These are phyloP conservation scores for Caryopteris hybrid DNA, from an alignment of 305 asterid species.

Conservation along the genomic window DNA sequence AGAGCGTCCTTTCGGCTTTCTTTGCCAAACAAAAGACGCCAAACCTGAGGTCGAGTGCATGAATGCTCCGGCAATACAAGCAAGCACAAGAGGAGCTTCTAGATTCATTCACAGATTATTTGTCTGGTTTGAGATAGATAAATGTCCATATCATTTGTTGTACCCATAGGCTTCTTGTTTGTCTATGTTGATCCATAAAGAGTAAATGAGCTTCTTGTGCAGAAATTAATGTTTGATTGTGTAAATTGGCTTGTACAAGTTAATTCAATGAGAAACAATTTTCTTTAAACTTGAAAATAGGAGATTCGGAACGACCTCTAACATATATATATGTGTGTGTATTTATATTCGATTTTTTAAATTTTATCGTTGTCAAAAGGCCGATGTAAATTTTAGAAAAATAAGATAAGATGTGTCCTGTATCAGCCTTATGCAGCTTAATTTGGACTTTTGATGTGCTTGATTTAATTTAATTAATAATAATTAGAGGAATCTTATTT, in stretches of 20 bases:
- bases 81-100: not conserved
- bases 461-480: too few relatives aligned
- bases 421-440: too few relatives aligned
- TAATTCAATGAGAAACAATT: not conserved
- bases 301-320: too few relatives aligned
- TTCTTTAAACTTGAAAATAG: too few relatives aligned
- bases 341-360: too few relatives aligned
- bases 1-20: constrained; percentile 64
- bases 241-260: constrained; percentile 11
- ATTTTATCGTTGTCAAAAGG: too few relatives aligned
- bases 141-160: constrained; percentile 15
- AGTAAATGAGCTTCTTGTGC: constrained; percentile 20
- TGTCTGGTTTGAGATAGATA: constrained; percentile 7
- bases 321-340: too few relatives aligned
- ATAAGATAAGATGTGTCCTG: too few relatives aligned
- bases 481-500: too few relatives aligned
- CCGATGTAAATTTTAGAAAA: too few relatives aligned
- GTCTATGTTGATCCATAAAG: constrained; percentile 20
- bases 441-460: too few relatives aligned
- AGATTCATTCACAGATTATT: not conserved
- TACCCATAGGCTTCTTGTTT: not conserved
- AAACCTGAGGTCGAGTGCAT: constrained; percentile 40
- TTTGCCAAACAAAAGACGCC: constrained; percentile 64
- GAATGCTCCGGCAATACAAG: constrained; percentile 5
- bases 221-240: not conserved